phyloP scores from a whole-genome alignment of 371 early-diverging fungal genomes.

The Mucor mucedo region DNA sequence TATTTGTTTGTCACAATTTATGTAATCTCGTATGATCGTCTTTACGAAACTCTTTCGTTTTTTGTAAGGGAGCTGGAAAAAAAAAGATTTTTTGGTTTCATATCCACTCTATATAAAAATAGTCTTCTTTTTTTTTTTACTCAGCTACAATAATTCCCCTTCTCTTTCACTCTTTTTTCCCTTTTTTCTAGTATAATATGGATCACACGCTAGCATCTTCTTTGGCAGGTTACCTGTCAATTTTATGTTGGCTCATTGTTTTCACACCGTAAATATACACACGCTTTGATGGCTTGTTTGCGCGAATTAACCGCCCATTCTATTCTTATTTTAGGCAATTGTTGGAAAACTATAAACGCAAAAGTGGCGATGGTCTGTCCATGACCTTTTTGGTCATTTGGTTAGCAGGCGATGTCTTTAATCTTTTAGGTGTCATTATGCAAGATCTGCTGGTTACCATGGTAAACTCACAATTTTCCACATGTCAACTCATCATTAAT shows the following conservation, averaged over 20 bases:
- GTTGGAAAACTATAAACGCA: conserved; percentile 63
- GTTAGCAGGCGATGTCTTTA: conserved; percentile 85
- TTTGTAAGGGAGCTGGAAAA: conserved; percentile 5
- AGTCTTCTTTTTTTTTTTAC: conserved; percentile 67
- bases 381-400: conserved; percentile 78
- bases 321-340: conserved; percentile 50
- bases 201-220: conserved; percentile 33
- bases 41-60: neutral
- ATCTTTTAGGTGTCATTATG: conserved; percentile 76
- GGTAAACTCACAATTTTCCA: conserved; percentile 21
- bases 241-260: conserved; percentile 66
- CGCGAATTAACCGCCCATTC: neutral
- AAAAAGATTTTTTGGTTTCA: neutral
- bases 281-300: neutral
- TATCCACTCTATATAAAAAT: neutral
- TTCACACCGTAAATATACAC: conserved; percentile 60
- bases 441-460: conserved; percentile 75
- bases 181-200: neutral
- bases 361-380: conserved; percentile 70
- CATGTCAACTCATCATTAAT: neutral
- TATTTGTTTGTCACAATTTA: conserved; percentile 3
- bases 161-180: conserved; percentile 9
- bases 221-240: conserved; percentile 51
- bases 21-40: too few relatives aligned
- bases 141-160: conserved; percentile 12